A percentile compares a stretch with the other conserved stretches of the same genome.
Conservation (phyloP, 345 rosid species). For the Salix dunnii region DNA sequence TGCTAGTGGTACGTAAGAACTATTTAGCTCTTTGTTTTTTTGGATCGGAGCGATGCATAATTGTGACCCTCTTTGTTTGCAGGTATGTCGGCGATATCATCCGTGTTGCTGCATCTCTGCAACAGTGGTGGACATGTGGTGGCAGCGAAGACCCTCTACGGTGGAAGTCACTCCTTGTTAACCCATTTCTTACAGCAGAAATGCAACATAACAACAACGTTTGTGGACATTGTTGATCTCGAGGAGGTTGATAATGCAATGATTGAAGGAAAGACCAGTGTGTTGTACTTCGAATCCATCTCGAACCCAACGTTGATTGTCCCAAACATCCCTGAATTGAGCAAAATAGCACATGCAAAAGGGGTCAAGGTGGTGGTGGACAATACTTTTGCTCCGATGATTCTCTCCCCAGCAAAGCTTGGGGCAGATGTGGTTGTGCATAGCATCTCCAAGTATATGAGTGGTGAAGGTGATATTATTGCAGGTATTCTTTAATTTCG, state of each 20-base stretch:
- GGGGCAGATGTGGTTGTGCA: slow-evolving; percentile 96
- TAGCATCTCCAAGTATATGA: slow-evolving; percentile 87
- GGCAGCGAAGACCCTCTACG: slow-evolving; percentile 73
- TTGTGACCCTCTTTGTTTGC: neutral
- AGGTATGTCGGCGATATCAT: slow-evolving; percentile 97
- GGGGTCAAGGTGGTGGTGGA: slow-evolving; percentile 80
- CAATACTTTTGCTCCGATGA: slow-evolving; percentile 90
- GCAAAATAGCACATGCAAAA: slow-evolving; percentile 75
- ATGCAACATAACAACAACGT: slow-evolving; percentile 81
- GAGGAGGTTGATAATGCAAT: slow-evolving; percentile 56
- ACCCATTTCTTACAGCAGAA: slow-evolving; percentile 75
- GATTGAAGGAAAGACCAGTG: slow-evolving; percentile 62
- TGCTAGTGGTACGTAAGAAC: slow-evolving; percentile 78
- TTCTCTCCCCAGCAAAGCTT: slow-evolving; percentile 84
- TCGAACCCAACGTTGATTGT: slow-evolving; percentile 81
- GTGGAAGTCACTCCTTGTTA: slow-evolving; percentile 89
- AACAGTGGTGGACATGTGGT: slow-evolving; percentile 95
- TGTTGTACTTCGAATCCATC: slow-evolving; percentile 79
- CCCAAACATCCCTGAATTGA: slow-evolving; percentile 68
- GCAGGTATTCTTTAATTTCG: slow-evolving; percentile 50
- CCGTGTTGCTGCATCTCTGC: slow-evolving; percentile 84
- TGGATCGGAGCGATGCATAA: too few relatives aligned
- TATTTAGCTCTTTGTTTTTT: neutral
- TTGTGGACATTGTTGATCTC: slow-evolving; percentile 64
- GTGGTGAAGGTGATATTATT: slow-evolving; percentile 93